Evolutionary conservation across 495 filamentous ascomycete species (phyloP).

Genomic region (Penicillium samsonianum): DNA sequence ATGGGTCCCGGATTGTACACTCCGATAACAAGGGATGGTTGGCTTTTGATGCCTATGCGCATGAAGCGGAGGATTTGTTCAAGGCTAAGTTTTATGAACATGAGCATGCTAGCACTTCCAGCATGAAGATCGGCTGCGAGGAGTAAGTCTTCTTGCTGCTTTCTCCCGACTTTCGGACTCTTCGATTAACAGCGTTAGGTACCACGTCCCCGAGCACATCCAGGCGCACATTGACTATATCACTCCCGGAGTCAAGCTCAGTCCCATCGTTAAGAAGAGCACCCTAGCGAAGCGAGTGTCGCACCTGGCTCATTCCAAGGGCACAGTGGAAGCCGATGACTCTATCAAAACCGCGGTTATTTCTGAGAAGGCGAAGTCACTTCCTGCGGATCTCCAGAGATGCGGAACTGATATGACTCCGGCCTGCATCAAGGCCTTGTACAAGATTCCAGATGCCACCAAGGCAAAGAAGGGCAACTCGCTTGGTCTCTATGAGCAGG

Average conservation of each 20-base stretch:
- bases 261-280: slow-evolving; percentile 26
- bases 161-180: not conserved
- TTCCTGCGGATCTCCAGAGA: slow-evolving; percentile 24
- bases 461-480: slow-evolving; percentile 45
- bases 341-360: slow-evolving; percentile 3
- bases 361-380: slow-evolving; percentile 20
- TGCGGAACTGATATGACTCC: slow-evolving; percentile 54
- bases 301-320: slow-evolving; percentile 20
- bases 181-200: slow-evolving; percentile 32
- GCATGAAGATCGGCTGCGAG: slow-evolving; percentile 52
- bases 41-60: slow-evolving; percentile 55
- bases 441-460: slow-evolving; percentile 47
- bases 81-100: slow-evolving; percentile 61
- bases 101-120: slow-evolving; percentile 44
- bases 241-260: slow-evolving; percentile 56
- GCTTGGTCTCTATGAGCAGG: slow-evolving; percentile 56
- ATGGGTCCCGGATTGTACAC: slow-evolving; percentile 44
- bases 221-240: slow-evolving; percentile 59
- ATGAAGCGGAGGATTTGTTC: slow-evolving; percentile 58
- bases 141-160: slow-evolving; percentile 24
- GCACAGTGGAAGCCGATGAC: slow-evolving; percentile 5
- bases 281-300: slow-evolving; percentile 26
- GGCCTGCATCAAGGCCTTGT: slow-evolving; percentile 56
- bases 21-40: slow-evolving; percentile 58
- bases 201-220: slow-evolving; percentile 54